These are phyloP conservation scores for Diaporthe helianthi DNA, from an alignment of 2,329 filamentous ascomycete genomes.

Conservation along the genomic window DNA sequence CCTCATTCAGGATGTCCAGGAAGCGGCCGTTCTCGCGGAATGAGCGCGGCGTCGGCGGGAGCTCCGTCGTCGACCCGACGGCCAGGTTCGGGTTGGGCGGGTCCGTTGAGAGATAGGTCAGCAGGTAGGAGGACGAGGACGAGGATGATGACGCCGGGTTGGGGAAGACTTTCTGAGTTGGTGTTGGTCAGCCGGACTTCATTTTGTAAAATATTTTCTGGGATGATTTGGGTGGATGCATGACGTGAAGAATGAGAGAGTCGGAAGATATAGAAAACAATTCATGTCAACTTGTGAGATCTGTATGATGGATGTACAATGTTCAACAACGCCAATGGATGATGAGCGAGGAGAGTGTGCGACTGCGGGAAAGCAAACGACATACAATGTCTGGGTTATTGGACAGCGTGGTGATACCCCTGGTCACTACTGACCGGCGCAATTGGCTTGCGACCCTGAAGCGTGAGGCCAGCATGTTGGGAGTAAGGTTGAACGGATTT, in stretches of 20 bases:
- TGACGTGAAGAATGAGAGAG: too few species aligned
- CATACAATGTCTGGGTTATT: slow-evolving; percentile 63
- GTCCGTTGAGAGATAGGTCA: slow-evolving; percentile 65
- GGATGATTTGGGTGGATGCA: not conserved
- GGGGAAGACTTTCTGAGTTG: slow-evolving; percentile 63
- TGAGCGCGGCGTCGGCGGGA: slow-evolving; percentile 68
- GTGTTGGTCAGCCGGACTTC: slow-evolving; percentile 32
- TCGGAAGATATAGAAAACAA: not conserved
- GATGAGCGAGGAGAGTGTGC: not conserved
- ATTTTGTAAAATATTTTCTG: not conserved
- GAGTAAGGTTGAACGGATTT: not conserved
- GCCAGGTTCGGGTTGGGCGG: slow-evolving; percentile 58
- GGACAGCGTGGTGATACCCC: slow-evolving; percentile 54
- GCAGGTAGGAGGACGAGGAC: slow-evolving; percentile 50
- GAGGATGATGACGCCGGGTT: slow-evolving; percentile 51
- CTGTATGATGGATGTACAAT: not conserved
- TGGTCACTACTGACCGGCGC: slow-evolving; percentile 36
- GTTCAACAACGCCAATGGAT: not conserved
- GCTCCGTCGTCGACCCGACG: slow-evolving; percentile 63
- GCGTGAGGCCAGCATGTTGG: slow-evolving; percentile 44
- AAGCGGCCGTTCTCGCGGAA: slow-evolving; percentile 68
- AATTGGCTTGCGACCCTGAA: slow-evolving; percentile 39
- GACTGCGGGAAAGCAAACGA: slow-evolving; percentile 28
- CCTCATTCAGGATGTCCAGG: slow-evolving; percentile 63
- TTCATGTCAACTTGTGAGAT: not conserved